Percentiles rank a stretch among this genome's conserved stretches.
Evolutionary conservation across 768 basidiomycete genomes (phyloP).

Genomic region (Phaeotremella skinneri): DNA sequence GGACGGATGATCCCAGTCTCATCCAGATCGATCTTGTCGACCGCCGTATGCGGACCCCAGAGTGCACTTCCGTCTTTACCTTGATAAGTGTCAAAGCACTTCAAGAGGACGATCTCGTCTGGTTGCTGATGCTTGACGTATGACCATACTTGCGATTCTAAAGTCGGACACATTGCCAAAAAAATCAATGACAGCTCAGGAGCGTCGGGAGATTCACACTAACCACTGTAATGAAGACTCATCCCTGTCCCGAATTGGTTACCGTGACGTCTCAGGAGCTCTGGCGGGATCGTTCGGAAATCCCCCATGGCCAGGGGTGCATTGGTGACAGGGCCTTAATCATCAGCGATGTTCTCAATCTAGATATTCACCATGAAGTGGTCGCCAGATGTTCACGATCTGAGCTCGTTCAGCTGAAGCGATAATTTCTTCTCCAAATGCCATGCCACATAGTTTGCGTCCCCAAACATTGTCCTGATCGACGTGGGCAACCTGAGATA

Average conservation of each 20-base stretch:
- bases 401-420: slow-evolving; percentile 11
- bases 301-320: slow-evolving; percentile 31
- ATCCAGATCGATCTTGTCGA: slow-evolving; percentile 3
- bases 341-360: neutral
- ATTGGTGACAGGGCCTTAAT: slow-evolving; percentile 32
- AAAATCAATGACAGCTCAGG: no score
- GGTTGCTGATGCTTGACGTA: slow-evolving; percentile 39
- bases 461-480: slow-evolving; percentile 34
- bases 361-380: slow-evolving; percentile 24
- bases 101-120: slow-evolving; percentile 34
- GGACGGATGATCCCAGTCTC: slow-evolving; percentile 7
- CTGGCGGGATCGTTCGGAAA: slow-evolving; percentile 6
- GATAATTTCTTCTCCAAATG: slow-evolving; percentile 12
- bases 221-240: slow-evolving; percentile 24
- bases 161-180: neutral
- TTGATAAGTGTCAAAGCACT: slow-evolving; percentile 33
- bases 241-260: slow-evolving; percentile 24
- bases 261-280: slow-evolving; percentile 18
- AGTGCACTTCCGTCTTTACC: slow-evolving; percentile 21
- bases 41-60: slow-evolving; percentile 26
- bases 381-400: slow-evolving; percentile 39
- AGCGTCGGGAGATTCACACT: no score
- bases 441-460: slow-evolving; percentile 23
- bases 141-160: slow-evolving; percentile 22
- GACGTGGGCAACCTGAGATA: slow-evolving; percentile 28